Conservation (phyloP, 2,329 filamentous ascomycete species). For the Botrytis galanthina region DNA sequence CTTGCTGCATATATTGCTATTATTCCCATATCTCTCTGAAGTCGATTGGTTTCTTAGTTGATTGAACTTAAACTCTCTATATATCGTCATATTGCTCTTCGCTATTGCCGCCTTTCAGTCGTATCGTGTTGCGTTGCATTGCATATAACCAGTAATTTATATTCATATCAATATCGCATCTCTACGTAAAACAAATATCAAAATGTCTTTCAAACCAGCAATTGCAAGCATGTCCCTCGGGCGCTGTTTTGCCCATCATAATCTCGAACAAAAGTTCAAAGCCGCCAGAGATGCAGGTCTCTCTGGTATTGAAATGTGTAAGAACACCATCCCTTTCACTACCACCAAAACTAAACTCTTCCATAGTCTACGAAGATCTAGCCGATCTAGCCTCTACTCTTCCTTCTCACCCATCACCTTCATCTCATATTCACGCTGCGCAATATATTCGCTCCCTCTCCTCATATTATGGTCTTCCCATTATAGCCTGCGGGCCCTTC, state of each 20-base stretch:
- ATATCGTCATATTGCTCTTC: not conserved
- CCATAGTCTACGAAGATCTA: slow-evolving; percentile 66
- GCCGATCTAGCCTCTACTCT: slow-evolving; percentile 51
- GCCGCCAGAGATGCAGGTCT: slow-evolving; percentile 65
- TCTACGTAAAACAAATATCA: slow-evolving; percentile 29
- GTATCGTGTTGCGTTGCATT: not conserved
- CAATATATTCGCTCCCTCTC: slow-evolving; percentile 56
- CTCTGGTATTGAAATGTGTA: slow-evolving; percentile 66
- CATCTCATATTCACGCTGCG: slow-evolving; percentile 55
- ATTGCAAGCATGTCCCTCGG: slow-evolving; percentile 80
- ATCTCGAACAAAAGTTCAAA: slow-evolving; percentile 64
- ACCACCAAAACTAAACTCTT: not conserved
- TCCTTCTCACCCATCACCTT: slow-evolving; percentile 38
- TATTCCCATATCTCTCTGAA: not conserved
- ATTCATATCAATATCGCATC: not conserved
- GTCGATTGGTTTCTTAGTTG: not conserved
- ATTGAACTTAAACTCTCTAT: not conserved
- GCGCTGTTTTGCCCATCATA: slow-evolving; percentile 45
- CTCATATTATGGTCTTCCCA: slow-evolving; percentile 50
- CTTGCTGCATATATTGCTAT: not conserved
- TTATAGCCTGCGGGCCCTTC: slow-evolving; percentile 63
- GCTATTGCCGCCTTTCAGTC: no score
- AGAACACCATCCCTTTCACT: not conserved
- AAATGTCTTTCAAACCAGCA: slow-evolving; percentile 57
- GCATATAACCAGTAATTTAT: not conserved